Evolutionary conservation across 768 basidiomycete genomes (phyloP), one percentile per base, ranked within the genome.

Genomic region (Tulasnella sp.): DNA sequence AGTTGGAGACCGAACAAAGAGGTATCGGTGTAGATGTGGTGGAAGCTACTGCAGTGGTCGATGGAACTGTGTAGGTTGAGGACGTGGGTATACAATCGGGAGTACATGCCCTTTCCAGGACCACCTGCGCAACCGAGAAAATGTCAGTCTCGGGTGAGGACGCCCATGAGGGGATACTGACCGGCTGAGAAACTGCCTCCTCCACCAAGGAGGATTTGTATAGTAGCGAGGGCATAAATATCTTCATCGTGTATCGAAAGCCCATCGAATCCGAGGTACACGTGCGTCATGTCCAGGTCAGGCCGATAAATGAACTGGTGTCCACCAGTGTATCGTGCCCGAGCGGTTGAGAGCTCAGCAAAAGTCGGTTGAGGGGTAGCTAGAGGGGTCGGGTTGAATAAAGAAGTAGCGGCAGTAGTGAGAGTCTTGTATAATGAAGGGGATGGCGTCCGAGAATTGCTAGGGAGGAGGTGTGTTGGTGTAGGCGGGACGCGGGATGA

Each of bases 41-140:
- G 92, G 83, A 96, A 97, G 17, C 89, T 84, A 7, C 87, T 84
- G 68, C 93, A 97, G 69, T 92, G 89, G 69, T 98, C 94, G 65
- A 98, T 79, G 65, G 88, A 83, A 49, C 90, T 80, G 73, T 91
- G 88, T 66, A 88, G 85, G 68, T 98, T 97, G 58, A 98, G 81
- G 65, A 98, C 90, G 67, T 91, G 83, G 8, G 91, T 94, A 73
- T 98, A 97, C 27, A 97, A 72, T 23, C 94, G 84, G 32, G 92
- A 91, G 75, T 96, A 98, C 94, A 98, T 98, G 64, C 94, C 94
- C 73, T 98, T 98, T 14, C 94, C 94, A 2, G 94, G 94, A 3
- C 94, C 94, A 62, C 94, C 91, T 78, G 50, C 49, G 35, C 51
- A 63, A 52, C 55, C 49, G 51, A 5, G 31, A 32, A 6, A 32